phyloP scores from a whole-genome alignment of 306 rosid genomes.

The Psophocarpus tetragonolobus region DNA sequence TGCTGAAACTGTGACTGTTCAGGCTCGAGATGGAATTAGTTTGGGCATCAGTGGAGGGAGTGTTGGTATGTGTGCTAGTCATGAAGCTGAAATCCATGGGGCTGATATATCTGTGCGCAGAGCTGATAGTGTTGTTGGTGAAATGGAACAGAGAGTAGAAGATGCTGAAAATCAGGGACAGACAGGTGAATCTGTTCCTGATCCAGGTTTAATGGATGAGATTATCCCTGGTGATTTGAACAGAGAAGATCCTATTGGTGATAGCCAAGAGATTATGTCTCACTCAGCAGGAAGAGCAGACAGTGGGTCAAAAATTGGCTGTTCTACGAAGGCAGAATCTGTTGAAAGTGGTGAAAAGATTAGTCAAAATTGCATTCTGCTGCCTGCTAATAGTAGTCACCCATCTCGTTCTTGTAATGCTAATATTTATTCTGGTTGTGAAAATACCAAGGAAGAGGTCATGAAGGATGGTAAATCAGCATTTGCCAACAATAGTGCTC shows the following conservation, averaged over 20 bases:
- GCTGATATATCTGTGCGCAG: constrained; percentile 91
- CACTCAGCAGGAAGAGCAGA: constrained; percentile 88
- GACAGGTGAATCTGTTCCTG: constrained; percentile 92
- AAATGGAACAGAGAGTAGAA: constrained; percentile 85
- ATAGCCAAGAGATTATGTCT: constrained; percentile 95
- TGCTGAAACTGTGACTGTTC: constrained; percentile 92
- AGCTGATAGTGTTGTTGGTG: constrained; percentile 94
- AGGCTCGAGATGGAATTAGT: constrained; percentile 88
- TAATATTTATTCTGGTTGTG: constrained; percentile 58
- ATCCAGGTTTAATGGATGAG: constrained; percentile 96
- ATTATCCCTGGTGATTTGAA: constrained; percentile 79
- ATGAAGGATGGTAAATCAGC: constrained; percentile 78
- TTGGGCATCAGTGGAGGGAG: constrained; percentile 97
- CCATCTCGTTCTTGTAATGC: constrained; percentile 85
- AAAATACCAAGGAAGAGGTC: constrained; percentile 61
- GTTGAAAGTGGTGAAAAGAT: constrained; percentile 96
- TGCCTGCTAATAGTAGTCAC: constrained; percentile 53
- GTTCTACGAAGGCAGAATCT: constrained; percentile 93
- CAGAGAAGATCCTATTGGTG: constrained; percentile 89
- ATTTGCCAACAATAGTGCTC: constrained; percentile 53
- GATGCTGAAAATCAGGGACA: constrained; percentile 97
- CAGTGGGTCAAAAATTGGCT: constrained; percentile 94
- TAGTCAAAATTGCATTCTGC: constrained; percentile 70
- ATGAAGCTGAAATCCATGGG: constrained; percentile 98
- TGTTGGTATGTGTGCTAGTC: constrained; percentile 99